A percentile compares a stretch with the other conserved stretches of the same genome.
Conservation (phyloP, 2,329 filamentous ascomycete species). For the Dothiorella sarmentorum region DNA sequence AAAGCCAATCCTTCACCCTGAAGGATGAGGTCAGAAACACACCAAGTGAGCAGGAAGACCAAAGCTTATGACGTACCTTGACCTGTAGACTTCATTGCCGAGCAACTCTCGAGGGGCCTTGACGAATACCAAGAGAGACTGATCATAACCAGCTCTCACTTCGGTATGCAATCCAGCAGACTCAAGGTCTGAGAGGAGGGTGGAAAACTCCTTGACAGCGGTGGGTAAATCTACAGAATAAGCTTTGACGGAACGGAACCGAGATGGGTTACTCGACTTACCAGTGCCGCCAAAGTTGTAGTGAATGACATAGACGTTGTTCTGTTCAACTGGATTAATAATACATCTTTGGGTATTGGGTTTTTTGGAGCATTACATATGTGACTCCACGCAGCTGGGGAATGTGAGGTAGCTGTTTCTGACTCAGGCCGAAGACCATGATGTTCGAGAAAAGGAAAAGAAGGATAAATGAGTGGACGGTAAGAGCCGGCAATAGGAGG, state of each 20-base stretch:
- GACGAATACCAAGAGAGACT: conserved; percentile 31
- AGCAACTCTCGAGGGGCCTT: conserved; percentile 31
- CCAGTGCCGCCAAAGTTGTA: conserved; percentile 30
- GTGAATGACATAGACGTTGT: conserved; percentile 33
- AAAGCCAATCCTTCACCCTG: conserved; percentile 81
- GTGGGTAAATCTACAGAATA: conserved; percentile 22
- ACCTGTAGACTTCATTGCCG: conserved; percentile 31
- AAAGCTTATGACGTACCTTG: conserved; percentile 30
- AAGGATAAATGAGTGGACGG: conserved; percentile 1
- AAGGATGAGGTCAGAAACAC: not conserved
- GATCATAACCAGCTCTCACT: conserved; percentile 30
- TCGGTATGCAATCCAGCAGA: conserved; percentile 31
- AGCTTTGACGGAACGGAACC: too few relatives aligned
- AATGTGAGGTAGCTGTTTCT: not conserved
- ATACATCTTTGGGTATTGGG: too few relatives aligned
- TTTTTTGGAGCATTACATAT: too few relatives aligned
- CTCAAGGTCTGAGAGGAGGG: conserved; percentile 27
- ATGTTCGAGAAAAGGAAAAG: not conserved
- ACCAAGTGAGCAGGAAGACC: not conserved
- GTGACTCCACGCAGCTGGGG: conserved; percentile 4
- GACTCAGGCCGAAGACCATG: not conserved
- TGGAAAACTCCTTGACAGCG: conserved; percentile 26
- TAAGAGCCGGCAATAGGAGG: conserved; percentile 1
- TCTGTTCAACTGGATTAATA: too few relatives aligned
- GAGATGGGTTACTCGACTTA: conserved; percentile 23